Evolutionary conservation across 2,329 filamentous ascomycete genomes (phyloP), one percentile per base, ranked within the genome.

Genomic region (Domatiomyces globalis): DNA sequence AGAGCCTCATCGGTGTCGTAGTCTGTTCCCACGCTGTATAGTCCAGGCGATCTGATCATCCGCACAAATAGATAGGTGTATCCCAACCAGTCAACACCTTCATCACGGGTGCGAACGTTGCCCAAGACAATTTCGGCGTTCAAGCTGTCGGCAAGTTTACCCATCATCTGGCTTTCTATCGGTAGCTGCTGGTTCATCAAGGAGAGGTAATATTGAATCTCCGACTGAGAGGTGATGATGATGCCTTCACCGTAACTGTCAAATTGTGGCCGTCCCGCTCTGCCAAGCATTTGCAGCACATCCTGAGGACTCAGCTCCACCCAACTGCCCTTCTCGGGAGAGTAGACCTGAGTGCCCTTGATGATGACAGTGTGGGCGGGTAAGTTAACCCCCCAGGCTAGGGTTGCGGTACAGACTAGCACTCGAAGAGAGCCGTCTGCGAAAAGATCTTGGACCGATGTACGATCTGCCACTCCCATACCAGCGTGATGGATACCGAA

Each of bases 401-500:
- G 75, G n/a, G 92, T 98, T 42, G 94, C 90, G 42, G 92, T 98
- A 69, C 88, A 96, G 36, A 96, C 90, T 48, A 98, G 80, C 1
- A 98, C 92, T 66, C 95, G 89, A 39, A 98, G 87, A 29, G 85
- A 82, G 55, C 90, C 90, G 64, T 89, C 85, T 45, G 85, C 81
- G 63, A 98, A 98, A 19, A 98, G 78, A 64, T 95, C 90, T 65
- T 96, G 90, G 10, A 98, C 92, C 48, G 90, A 87, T 25, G 85
- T 89, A 70, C 94, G 84, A 73, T 98, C 94, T n/a, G 84, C 81
- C 66, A 92, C 80, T 66, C 81, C 94, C 86, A 98, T 94, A 69
- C 92, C 92, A 63, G 92, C 92, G 69, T 98, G 92, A 71, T 98
- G 92, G 54, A 98, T 98, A 63, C 92, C 92, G 60, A 98, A 94